A percentile compares a stretch with the other conserved stretches of the same genome.
These are phyloP conservation scores for Verticillium tricorpus DNA, from an alignment of 2,329 filamentous ascomycete species.

Conservation along the genomic window DNA sequence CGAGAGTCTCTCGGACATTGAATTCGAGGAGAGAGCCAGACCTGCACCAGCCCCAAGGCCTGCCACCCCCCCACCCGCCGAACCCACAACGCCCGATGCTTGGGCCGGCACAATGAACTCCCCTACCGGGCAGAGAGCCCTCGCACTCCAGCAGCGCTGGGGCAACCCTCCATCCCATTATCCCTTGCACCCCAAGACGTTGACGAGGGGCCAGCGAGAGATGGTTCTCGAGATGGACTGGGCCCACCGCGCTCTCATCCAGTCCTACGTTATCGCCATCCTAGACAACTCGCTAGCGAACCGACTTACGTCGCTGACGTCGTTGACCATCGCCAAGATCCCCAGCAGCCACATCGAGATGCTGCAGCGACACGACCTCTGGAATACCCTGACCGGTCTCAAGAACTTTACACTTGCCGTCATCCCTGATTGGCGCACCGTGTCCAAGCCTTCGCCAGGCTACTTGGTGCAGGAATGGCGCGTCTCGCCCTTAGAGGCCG, in stretches of 20 bases:
- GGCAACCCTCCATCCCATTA: not conserved
- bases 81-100: not conserved
- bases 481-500: constrained; percentile 47
- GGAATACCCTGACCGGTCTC: constrained; percentile 52
- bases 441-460: constrained; percentile 47
- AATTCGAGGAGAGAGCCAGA: constrained; percentile 26
- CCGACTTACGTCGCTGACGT: constrained; percentile 50
- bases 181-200: constrained; percentile 45
- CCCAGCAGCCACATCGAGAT: constrained; percentile 56
- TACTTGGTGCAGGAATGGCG: constrained; percentile 40
- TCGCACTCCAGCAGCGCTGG: not conserved
- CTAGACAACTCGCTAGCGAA: constrained; percentile 48
- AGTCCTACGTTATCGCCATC: constrained; percentile 61
- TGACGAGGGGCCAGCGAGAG: constrained; percentile 62
- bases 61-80: not conserved
- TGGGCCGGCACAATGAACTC: not conserved
- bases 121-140: not conserved
- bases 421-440: constrained; percentile 61
- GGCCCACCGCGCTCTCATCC: constrained; percentile 64
- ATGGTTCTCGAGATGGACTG: constrained; percentile 65
- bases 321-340: constrained; percentile 59
- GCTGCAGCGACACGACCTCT: constrained; percentile 55
- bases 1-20: constrained; percentile 20
- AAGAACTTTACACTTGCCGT: constrained; percentile 53
- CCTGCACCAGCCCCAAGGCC: not conserved